Evolutionary conservation across 768 basidiomycete genomes (phyloP).

Genomic region (Pleurotus pulmonarius): DNA sequence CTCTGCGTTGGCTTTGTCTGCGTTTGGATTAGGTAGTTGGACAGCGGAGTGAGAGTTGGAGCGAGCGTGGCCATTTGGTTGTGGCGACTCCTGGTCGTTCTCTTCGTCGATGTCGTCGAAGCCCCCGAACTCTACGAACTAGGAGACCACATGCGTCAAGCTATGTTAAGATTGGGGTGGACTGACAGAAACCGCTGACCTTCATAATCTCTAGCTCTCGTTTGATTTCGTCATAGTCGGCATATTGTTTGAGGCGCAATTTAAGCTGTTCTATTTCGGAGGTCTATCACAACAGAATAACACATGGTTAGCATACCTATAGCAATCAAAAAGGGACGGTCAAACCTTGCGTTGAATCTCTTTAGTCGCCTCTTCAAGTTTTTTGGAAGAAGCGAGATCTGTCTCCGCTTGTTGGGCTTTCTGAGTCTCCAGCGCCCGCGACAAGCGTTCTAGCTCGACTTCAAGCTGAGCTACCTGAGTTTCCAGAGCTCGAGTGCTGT

Average conservation of each 20-base stretch:
- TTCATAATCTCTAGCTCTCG: constrained; percentile 99
- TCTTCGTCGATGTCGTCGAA: constrained; percentile 74
- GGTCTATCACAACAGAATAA: constrained; percentile 29
- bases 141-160: not conserved
- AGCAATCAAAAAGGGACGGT: not conserved
- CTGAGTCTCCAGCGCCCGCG: constrained; percentile 62
- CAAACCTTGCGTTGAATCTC: constrained; percentile 55
- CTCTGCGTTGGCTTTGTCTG: constrained; percentile 73
- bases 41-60: constrained; percentile 38
- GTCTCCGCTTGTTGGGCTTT: constrained; percentile 42
- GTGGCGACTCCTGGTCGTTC: constrained; percentile 21
- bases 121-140: constrained; percentile 97
- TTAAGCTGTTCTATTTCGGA: constrained; percentile 69
- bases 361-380: constrained; percentile 54
- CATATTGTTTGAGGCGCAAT: constrained; percentile 64
- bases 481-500: constrained; percentile 63
- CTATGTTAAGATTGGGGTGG: not conserved
- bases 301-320: not conserved
- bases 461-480: constrained; percentile 73
- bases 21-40: constrained; percentile 85
- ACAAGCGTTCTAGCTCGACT: constrained; percentile 66
- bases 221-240: constrained; percentile 96
- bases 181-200: constrained; percentile 38
- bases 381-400: constrained; percentile 46
- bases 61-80: constrained; percentile 27